These are phyloP conservation scores for Venturia oleaginea DNA, from an alignment of 2,329 filamentous ascomycete species.

Conservation along the genomic window DNA sequence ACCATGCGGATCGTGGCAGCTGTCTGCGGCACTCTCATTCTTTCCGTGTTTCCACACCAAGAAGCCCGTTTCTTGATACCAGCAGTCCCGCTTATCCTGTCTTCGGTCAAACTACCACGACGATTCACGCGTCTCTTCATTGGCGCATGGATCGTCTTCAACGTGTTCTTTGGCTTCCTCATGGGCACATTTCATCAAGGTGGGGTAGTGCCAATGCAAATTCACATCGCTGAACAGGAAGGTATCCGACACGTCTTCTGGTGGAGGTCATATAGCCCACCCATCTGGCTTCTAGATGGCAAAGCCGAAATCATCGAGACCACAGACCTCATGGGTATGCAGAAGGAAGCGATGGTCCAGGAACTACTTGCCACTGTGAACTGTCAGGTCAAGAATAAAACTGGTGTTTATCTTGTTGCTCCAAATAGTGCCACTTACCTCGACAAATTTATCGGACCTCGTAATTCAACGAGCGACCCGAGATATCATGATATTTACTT, in stretches of 20 bases:
- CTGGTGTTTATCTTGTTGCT: conserved; percentile 53
- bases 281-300: conserved; percentile 69
- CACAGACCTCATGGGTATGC: conserved; percentile 64
- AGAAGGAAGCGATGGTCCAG: conserved; percentile 50
- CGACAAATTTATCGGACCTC: conserved; percentile 39
- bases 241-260: conserved; percentile 59
- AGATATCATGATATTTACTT: conserved; percentile 45
- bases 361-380: conserved; percentile 51
- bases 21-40: conserved; percentile 58
- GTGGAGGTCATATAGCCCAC: conserved; percentile 83
- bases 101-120: conserved; percentile 59
- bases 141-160: conserved; percentile 59
- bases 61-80: conserved; percentile 72
- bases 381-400: conserved; percentile 46
- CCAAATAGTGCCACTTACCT: conserved; percentile 64
- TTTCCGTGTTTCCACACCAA: conserved; percentile 70
- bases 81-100: conserved; percentile 66
- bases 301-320: conserved; percentile 65
- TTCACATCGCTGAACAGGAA: conserved; percentile 61
- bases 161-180: conserved; percentile 55
- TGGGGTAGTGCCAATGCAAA: conserved; percentile 65
- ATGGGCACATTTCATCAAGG: conserved; percentile 82
- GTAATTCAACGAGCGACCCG: conserved; percentile 12
- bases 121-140: conserved; percentile 44
- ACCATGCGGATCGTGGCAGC: conserved; percentile 36